Evolutionary conservation across 345 rosid species (phyloP).

Genomic region (Citrus hindsii): DNA sequence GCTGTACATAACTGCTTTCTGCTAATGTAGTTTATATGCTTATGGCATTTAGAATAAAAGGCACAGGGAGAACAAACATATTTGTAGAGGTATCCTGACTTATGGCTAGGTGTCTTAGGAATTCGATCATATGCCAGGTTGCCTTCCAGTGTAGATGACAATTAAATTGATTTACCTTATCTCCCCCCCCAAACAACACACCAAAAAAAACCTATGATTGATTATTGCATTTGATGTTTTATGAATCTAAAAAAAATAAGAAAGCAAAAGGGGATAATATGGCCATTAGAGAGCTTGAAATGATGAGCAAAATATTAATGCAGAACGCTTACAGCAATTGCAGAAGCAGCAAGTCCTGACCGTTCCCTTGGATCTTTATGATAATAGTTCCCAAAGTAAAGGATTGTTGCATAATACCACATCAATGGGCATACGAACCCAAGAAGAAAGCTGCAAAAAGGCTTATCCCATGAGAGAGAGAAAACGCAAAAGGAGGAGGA

Average conservation of each 20-base stretch:
- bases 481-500: not conserved
- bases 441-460: conserved; percentile 56
- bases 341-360: conserved; percentile 90
- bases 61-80: not conserved
- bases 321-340: conserved; percentile 71
- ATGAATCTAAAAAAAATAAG: not conserved
- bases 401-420: conserved; percentile 79
- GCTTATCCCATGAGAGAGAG: conserved; percentile 12
- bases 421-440: conserved; percentile 75
- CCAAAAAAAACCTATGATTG: not conserved
- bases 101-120: not conserved
- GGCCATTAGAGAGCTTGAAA: not conserved
- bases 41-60: not conserved
- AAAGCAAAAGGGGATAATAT: not conserved
- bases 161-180: not conserved
- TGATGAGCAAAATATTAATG: not conserved
- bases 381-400: conserved; percentile 79
- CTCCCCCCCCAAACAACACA: not conserved
- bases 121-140: not conserved
- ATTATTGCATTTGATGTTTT: not conserved
- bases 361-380: conserved; percentile 93
- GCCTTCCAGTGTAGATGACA: not conserved
- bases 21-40: not conserved
- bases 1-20: not conserved
- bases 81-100: not conserved